Evolutionary conservation across 1,139 yeast genomes (phyloP), one percentile per base, ranked within the genome.

Genomic region (Lizanozyma gosingica): DNA sequence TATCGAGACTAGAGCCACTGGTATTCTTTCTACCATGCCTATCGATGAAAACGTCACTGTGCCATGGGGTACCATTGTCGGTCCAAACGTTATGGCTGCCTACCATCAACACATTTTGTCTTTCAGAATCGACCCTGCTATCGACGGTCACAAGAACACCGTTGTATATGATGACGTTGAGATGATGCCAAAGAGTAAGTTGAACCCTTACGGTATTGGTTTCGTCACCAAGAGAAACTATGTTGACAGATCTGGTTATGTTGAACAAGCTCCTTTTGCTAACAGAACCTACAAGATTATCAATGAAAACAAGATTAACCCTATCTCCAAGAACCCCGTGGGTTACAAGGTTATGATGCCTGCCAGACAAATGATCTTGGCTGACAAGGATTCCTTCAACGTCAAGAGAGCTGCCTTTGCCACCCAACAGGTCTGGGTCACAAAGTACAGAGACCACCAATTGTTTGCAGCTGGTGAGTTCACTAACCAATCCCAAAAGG

Each of bases 41-140:
- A 82, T 84, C 54, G 95, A 86, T 50, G 80, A 75, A 50, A 81
- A 78, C 56, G 78, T 76, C 54, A 75, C 68, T 44, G 85, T 83
- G 49, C 83, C 84, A 50, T 85, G 86, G 82, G 94, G 94, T 55
- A 85, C 92, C 32, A 73, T 78, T 51, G 86, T 86, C 45, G 90
- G 88, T 18, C 94, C 94, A 48, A 80, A 85, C 55, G 92, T 82
- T 43, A 73, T 84, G 75, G 95, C 95, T 40, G 83, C 94, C 33
- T 82, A 82, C 64, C 95, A 86, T 62, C 95, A 86, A 71, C 95
- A 86, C 64, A 72, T 86, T 53, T 73, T 86, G 57, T 78, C 86
- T 14, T 80, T 85, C 64, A 80, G 95, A 70, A 78, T 86, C 53
- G 95, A 86, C 62, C 90, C 95, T 36, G 88, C 94, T 42, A 59